Evolutionary conservation across 495 filamentous ascomycete species (phyloP).

Genomic region (Talaromyces thailandensis): DNA sequence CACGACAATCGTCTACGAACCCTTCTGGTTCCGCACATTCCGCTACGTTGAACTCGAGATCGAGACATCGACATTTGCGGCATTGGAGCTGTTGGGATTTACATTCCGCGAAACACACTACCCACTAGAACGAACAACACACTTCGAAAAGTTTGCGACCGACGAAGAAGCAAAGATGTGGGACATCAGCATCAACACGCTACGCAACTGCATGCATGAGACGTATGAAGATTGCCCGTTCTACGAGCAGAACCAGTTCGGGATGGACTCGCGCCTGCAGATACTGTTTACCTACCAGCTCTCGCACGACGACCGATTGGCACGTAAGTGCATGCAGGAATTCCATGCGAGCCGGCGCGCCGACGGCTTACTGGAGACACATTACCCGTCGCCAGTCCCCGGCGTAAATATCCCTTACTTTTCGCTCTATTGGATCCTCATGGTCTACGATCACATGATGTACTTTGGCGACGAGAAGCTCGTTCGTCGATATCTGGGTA

Average conservation of each 20-base stretch:
- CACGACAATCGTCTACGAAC: conserved; percentile 8
- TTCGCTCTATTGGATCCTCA: conserved; percentile 17
- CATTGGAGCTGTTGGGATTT: background rate
- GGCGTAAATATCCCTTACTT: conserved; percentile 18
- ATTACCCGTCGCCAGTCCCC: conserved; percentile 13
- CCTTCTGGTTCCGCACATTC: conserved; percentile 22
- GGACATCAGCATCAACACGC: conserved; percentile 17
- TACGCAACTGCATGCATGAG: conserved; percentile 19
- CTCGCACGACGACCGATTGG: conserved; percentile 17
- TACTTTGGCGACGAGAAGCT: conserved; percentile 12
- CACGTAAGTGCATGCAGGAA: conserved; percentile 16
- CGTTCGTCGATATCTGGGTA: conserved; percentile 11
- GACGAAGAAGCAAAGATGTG: conserved; percentile 12
- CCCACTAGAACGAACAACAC: conserved; percentile 14
- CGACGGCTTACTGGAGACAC: conserved; percentile 17
- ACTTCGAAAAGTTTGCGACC: conserved; percentile 5
- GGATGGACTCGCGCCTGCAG: conserved; percentile 15
- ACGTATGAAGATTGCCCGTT: conserved; percentile 23
- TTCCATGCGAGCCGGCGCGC: conserved; percentile 15
- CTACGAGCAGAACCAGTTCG: conserved; percentile 25
- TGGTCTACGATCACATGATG: conserved; percentile 17
- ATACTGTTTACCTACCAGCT: conserved; percentile 20
- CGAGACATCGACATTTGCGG: conserved; percentile 4
- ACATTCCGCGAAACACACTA: conserved; percentile 9
- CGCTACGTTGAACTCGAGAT: conserved; percentile 17